Evolutionary conservation across 2,329 filamentous ascomycete species (phyloP).

Genomic region (Monilinia laxa): DNA sequence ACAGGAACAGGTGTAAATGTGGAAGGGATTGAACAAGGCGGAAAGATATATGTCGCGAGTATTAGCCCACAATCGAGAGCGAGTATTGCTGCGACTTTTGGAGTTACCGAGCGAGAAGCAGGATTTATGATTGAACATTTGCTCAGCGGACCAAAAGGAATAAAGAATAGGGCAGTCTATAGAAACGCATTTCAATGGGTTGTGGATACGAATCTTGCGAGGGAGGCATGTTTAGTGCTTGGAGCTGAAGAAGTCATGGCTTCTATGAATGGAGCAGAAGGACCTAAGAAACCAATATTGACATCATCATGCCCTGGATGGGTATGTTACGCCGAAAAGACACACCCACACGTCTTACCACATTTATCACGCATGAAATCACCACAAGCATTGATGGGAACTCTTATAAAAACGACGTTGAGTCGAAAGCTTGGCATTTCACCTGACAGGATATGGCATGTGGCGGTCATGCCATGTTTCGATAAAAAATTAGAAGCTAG

Average conservation of each 20-base stretch:
- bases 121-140: slow-evolving; percentile 82
- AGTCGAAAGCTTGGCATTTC: slow-evolving; percentile 69
- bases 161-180: slow-evolving; percentile 68
- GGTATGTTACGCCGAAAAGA: slow-evolving; percentile 99
- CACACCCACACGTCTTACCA: slow-evolving; percentile 87
- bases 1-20: slow-evolving; percentile 44
- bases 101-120: slow-evolving; percentile 69
- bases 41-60: slow-evolving; percentile 87
- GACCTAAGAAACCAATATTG: slow-evolving; percentile 60
- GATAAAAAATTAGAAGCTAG: slow-evolving; percentile 98
- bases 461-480: slow-evolving; percentile 97
- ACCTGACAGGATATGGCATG: slow-evolving; percentile 84
- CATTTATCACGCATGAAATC: slow-evolving; percentile 91
- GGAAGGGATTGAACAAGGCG: slow-evolving; percentile 54
- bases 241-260: slow-evolving; percentile 69
- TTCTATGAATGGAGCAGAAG: slow-evolving; percentile 34
- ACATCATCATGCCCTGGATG: slow-evolving; percentile 93
- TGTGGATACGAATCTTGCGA: slow-evolving; percentile 80
- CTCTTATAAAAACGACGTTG: slow-evolving; percentile 82
- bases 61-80: slow-evolving; percentile 90
- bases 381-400: slow-evolving; percentile 88
- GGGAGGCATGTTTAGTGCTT: slow-evolving; percentile 79
- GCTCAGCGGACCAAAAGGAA: slow-evolving; percentile 66
- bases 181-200: slow-evolving; percentile 84
- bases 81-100: slow-evolving; percentile 81